These are phyloP conservation scores for Candida vaughaniae DNA, from an alignment of 805 yeast genomes.

Conservation along the genomic window DNA sequence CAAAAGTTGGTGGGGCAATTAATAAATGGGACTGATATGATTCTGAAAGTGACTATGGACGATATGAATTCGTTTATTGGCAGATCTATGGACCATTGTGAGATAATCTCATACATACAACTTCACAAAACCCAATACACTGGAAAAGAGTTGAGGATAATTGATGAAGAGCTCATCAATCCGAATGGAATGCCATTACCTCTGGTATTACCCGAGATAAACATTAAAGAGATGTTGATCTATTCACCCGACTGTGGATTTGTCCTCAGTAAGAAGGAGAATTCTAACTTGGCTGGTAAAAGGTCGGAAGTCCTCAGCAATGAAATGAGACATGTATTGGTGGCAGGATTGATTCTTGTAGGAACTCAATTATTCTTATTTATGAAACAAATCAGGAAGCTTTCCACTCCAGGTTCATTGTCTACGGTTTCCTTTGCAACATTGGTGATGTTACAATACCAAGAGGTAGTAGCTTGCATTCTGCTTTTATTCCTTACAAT, in stretches of 20 bases:
- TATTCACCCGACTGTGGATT: conserved; percentile 92
- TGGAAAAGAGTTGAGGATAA: conserved; percentile 49
- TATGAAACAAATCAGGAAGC: conserved; percentile 65
- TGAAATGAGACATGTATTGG: conserved; percentile 40
- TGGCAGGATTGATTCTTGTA: conserved; percentile 46
- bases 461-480: conserved; percentile 73
- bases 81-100: conserved; percentile 53
- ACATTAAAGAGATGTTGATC: conserved; percentile 54
- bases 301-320: conserved; percentile 48
- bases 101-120: conserved; percentile 67
- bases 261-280: conserved; percentile 30
- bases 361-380: conserved; percentile 53
- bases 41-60: conserved; percentile 38
- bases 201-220: conserved; percentile 50
- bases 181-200: conserved; percentile 82
- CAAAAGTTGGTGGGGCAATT: conserved; percentile 44
- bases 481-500: conserved; percentile 59
- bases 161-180: conserved; percentile 68
- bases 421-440: conserved; percentile 57
- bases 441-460: conserved; percentile 62
- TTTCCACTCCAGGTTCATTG: conserved; percentile 77
- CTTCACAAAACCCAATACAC: conserved; percentile 58
- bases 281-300: conserved; percentile 46
- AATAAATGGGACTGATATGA: conserved; percentile 42
- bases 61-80: conserved; percentile 35